Evolutionary conservation across 495 filamentous ascomycete genomes (phyloP).

Genomic region (Aspergillus taichungensis): DNA sequence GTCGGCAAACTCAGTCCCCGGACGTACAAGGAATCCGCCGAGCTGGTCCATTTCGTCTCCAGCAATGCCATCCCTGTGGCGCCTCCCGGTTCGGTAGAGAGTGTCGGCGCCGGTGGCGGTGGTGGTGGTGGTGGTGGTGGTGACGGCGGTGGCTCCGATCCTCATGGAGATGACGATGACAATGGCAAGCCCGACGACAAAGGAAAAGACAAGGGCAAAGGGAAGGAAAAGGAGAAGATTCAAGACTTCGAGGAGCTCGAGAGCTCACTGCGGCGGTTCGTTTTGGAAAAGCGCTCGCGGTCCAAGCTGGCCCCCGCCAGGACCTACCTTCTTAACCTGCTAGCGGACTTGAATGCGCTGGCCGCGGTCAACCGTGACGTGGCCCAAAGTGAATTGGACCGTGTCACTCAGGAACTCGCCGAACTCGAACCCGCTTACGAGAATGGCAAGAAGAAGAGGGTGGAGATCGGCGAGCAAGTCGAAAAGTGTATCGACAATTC

Average conservation of each 20-base stretch:
- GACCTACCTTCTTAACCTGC: conserved; percentile 90
- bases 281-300: conserved; percentile 88
- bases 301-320: conserved; percentile 94
- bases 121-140: conserved; percentile 43
- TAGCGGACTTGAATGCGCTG: conserved; percentile 73
- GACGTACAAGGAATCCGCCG: conserved; percentile 85
- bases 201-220: conserved; percentile 68
- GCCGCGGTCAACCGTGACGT: conserved; percentile 84
- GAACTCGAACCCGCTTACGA: conserved; percentile 81
- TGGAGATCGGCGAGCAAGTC: conserved; percentile 73
- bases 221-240: conserved; percentile 77
- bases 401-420: conserved; percentile 68
- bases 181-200: conserved; percentile 26
- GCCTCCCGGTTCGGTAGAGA: conserved; percentile 39
- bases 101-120: conserved; percentile 44
- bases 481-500: conserved; percentile 77
- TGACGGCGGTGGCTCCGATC: conserved; percentile 37
- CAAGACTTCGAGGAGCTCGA: conserved; percentile 86
- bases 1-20: conserved; percentile 74
- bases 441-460: conserved; percentile 68
- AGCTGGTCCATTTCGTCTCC: conserved; percentile 95
- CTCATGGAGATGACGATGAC: conserved; percentile 51
- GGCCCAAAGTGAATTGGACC: conserved; percentile 75
- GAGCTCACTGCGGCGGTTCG: conserved; percentile 80
- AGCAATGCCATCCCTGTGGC: conserved; percentile 82